Base-by-base conservation (phyloP, 345 rosid species). In the Eucalyptus grandis region DNA sequence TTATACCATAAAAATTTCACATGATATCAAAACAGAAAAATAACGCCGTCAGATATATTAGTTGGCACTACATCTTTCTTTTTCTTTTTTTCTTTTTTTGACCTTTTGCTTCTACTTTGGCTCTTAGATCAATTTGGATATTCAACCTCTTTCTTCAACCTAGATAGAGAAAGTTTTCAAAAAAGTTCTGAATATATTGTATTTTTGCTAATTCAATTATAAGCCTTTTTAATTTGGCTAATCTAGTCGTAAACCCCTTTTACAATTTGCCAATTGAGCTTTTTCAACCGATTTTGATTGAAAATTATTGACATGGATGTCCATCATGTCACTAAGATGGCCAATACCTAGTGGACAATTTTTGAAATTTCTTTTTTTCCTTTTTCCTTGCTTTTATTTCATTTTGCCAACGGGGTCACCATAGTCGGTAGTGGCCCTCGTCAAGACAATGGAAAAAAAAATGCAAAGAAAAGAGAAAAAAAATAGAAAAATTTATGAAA, bases 1-100 rank as follows among this genome's bases (percentile, higher is more conserved):
- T 15, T 1, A 11, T 34, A 24, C 81, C 24, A 19, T 0, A 14
- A 16, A 31, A 16, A 10, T 15, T 67, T n/a, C 21, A 56, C 6
- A n/a, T 67, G 4, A 69, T 31, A 16, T 17, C 1, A 34, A 10
- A 31, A 34, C 1, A 16, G 12, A n/a, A 34, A 31, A 34, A 34
- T 31, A 34, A 31, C 6, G 11, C 1, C 0, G 0, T 9, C 11
- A 16, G 1, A 16, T 15, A 16, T 8, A 7, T 69, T 8, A 0
- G 11, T 31, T 7, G 26, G 5, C 26, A 53, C 58, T 3, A 0
- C 24, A 8, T 16, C 12, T 16, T 34, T 31, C 9, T 4, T 7
- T 26, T 2, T 14, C 0, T 49, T 49, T 47, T 47, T 46, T 3
- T 10, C 3, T 17, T 19, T 53, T 10, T 3, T 53, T 53, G 24